phyloP scores from a whole-genome alignment of 345 rosid species.

The Aurinia saxatilis region DNA sequence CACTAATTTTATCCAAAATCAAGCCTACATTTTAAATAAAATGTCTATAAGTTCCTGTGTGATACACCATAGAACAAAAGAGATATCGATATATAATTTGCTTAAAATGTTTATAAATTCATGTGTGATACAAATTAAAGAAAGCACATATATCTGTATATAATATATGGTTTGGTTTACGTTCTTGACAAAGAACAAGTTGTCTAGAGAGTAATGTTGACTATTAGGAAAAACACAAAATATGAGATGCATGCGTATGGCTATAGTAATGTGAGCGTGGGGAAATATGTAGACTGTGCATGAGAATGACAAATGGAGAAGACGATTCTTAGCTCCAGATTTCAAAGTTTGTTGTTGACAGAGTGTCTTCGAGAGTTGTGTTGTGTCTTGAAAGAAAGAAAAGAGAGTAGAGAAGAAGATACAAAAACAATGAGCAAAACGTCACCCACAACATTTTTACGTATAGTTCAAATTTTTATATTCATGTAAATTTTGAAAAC shows the following conservation, averaged over 20 bases:
- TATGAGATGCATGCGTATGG: slow-evolving; percentile 14
- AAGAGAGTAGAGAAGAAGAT: not conserved
- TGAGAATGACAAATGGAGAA: slow-evolving; percentile 78
- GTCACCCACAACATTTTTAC: too few species aligned
- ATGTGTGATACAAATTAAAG: not conserved
- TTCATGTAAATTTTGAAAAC: too few species aligned
- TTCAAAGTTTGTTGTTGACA: slow-evolving; percentile 49
- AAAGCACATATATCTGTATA: not conserved
- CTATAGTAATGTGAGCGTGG: slow-evolving; percentile 4
- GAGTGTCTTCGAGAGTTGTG: slow-evolving; percentile 55
- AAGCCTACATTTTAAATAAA: too few species aligned
- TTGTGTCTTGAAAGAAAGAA: slow-evolving; percentile 16
- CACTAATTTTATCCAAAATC: not conserved
- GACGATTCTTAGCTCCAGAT: slow-evolving; percentile 70
- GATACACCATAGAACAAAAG: too few species aligned
- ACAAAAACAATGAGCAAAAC: slow-evolving; percentile 22
- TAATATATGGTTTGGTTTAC: not conserved
- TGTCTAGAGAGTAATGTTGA: not conserved
- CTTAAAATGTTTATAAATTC: too few species aligned
- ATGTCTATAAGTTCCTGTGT: too few species aligned
- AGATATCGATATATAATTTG: too few species aligned
- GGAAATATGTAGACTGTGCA: slow-evolving; percentile 30
- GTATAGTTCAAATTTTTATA: too few species aligned
- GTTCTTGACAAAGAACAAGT: not conserved
- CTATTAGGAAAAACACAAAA: not conserved